Evolutionary conservation across 176 grass and related monocot genomes (phyloP).

Genomic region (Aegilops sharonensis): DNA sequence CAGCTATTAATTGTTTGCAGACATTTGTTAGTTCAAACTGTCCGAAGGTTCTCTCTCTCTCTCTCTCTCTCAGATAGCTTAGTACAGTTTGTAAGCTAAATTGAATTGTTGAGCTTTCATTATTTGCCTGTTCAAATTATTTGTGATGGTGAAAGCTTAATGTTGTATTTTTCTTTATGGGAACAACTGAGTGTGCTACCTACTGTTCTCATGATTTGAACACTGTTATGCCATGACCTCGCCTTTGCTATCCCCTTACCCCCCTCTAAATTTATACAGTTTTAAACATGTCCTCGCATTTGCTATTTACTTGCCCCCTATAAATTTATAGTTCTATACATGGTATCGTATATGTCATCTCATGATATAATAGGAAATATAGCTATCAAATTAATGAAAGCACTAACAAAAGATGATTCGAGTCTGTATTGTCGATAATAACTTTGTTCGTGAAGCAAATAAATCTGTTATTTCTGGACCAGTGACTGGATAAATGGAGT

Average conservation of each 20-base stretch:
- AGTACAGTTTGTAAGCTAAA: neutral
- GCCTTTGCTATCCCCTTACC: neutral
- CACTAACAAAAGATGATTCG: neutral
- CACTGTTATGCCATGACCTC: neutral
- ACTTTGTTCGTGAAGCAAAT: constrained; percentile 1
- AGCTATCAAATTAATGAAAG: neutral
- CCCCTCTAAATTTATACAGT: neutral
- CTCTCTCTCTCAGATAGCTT: neutral
- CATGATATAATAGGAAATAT: neutral
- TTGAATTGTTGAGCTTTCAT: constrained; percentile 2
- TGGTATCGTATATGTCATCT: neutral
- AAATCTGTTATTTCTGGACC: neutral
- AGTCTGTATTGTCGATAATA: constrained; percentile 1
- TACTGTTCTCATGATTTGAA: constrained; percentile 15
- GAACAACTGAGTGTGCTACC: neutral
- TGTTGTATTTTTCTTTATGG: neutral
- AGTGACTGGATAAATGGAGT: neutral
- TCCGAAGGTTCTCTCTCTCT: constrained; percentile 63
- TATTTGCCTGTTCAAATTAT: constrained; percentile 5
- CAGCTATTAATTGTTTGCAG: constrained; percentile 96
- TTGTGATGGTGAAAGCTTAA: neutral
- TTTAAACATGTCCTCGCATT: neutral
- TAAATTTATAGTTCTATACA: neutral
- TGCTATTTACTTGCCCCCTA: neutral
- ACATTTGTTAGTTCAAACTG: constrained; percentile 82